A percentile compares a stretch with the other conserved stretches of the same genome.
phyloP scores from a whole-genome alignment of 495 filamentous ascomycete species.

The Penicillium atrosanguineum region DNA sequence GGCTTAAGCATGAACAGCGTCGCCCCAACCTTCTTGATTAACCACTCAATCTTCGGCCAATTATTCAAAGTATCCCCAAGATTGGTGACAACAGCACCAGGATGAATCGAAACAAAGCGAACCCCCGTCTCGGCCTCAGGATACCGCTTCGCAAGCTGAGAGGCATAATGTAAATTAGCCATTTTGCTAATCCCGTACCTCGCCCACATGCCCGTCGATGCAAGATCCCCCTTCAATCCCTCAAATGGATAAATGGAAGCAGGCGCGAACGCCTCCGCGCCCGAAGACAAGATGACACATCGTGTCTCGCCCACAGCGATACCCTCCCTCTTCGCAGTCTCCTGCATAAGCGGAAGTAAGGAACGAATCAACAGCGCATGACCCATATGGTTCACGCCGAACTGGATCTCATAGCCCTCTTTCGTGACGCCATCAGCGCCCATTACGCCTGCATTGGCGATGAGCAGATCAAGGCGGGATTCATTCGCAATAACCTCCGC shows the following conservation, averaged over 20 bases:
- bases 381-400: constrained; percentile 63
- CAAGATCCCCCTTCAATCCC: neutral
- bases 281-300: constrained; percentile 34
- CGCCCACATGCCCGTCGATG: constrained; percentile 11
- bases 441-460: constrained; percentile 70
- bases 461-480: constrained; percentile 49
- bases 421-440: constrained; percentile 37
- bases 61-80: constrained; percentile 22
- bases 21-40: neutral
- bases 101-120: constrained; percentile 31
- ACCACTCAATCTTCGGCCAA: neutral
- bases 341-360: constrained; percentile 50
- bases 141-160: constrained; percentile 39
- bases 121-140: constrained; percentile 28
- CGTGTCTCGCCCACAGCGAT: constrained; percentile 9
- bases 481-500: constrained; percentile 31
- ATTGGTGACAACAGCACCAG: constrained; percentile 30
- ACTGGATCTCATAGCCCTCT: constrained; percentile 64
- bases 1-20: constrained; percentile 7
- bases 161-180: constrained; percentile 45
- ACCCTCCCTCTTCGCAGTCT: constrained; percentile 33
- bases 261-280: constrained; percentile 30
- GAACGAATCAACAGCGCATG: constrained; percentile 57
- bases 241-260: constrained; percentile 51
- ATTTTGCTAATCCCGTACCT: constrained; percentile 46